These are phyloP conservation scores for Candida vartiovaarae DNA, from an alignment of 805 yeast genomes.

Conservation along the genomic window DNA sequence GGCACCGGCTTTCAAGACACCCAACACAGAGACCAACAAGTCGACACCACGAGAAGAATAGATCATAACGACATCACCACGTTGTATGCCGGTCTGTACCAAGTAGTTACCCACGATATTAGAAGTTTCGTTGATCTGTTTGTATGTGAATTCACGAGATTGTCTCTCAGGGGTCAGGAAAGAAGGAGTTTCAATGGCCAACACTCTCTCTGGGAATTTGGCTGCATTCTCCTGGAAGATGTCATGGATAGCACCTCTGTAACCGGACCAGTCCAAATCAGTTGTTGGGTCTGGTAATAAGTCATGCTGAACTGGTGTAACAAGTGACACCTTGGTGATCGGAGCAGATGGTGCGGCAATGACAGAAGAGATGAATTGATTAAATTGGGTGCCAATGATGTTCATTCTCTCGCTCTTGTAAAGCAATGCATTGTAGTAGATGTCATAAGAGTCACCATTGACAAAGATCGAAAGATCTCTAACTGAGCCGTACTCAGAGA, in stretches of 20 bases:
- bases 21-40: constrained; percentile 93
- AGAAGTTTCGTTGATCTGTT: constrained; percentile 87
- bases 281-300: constrained; percentile 81
- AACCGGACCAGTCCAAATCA: constrained; percentile 85
- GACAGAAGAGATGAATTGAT: constrained; percentile 40
- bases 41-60: constrained; percentile 98
- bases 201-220: constrained; percentile 74
- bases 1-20: constrained; percentile 97
- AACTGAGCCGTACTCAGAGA: constrained; percentile 39
- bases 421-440: constrained; percentile 69
- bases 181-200: constrained; percentile 89
- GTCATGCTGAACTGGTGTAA: constrained; percentile 56
- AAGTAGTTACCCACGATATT: constrained; percentile 89
- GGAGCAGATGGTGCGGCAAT: constrained; percentile 29
- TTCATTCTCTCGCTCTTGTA: constrained; percentile 64
- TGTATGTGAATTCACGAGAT: constrained; percentile 73
- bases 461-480: constrained; percentile 57
- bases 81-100: constrained; percentile 67
- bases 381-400: constrained; percentile 67
- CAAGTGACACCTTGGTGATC: constrained; percentile 57
- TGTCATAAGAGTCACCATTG: constrained; percentile 30
- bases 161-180: constrained; percentile 41
- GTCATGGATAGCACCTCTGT: constrained; percentile 94
- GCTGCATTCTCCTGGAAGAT: constrained; percentile 85
- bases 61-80: constrained; percentile 96